A percentile compares a stretch with the other conserved stretches of the same genome.
Conservation (phyloP, 495 filamentous ascomycete species). For the Penicillium coffeae region DNA sequence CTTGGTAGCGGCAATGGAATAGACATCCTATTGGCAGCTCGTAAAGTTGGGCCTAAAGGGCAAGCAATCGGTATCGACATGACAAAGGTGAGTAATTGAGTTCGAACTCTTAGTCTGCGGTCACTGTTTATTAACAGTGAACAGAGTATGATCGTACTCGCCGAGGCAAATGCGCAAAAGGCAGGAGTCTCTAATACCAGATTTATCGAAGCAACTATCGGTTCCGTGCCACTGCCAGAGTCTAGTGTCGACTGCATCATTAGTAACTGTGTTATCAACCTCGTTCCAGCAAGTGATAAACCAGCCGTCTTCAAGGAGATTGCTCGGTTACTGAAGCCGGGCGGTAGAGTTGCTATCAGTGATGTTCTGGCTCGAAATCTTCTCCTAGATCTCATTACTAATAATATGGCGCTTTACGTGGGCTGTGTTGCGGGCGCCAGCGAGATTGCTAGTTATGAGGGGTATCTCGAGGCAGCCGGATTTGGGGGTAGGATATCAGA, state of each 20-base stretch:
- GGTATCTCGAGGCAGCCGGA: conserved; percentile 49
- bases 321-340: conserved; percentile 55
- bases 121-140: conserved; percentile 2
- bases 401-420: conserved; percentile 51
- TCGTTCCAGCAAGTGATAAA: conserved; percentile 59
- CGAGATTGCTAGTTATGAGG: conserved; percentile 50
- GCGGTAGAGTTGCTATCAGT: conserved; percentile 59
- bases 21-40: conserved; percentile 58
- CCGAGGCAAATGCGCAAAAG: conserved; percentile 40
- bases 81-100: conserved; percentile 45
- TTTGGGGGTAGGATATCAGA: conserved; percentile 45
- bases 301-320: conserved; percentile 57
- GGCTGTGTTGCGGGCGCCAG: conserved; percentile 63
- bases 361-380: conserved; percentile 57
- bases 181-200: conserved; percentile 36
- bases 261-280: conserved; percentile 64
- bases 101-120: background rate
- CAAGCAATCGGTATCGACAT: conserved; percentile 65
- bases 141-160: conserved; percentile 57
- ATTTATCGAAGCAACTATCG: conserved; percentile 55
- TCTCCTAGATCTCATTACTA: conserved; percentile 46
- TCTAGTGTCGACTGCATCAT: conserved; percentile 55
- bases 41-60: conserved; percentile 52
- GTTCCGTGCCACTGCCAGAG: conserved; percentile 41
- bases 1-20: conserved; percentile 62